Conservation (phyloP, 805 yeast species). For the Monosporozyma aquatica region DNA sequence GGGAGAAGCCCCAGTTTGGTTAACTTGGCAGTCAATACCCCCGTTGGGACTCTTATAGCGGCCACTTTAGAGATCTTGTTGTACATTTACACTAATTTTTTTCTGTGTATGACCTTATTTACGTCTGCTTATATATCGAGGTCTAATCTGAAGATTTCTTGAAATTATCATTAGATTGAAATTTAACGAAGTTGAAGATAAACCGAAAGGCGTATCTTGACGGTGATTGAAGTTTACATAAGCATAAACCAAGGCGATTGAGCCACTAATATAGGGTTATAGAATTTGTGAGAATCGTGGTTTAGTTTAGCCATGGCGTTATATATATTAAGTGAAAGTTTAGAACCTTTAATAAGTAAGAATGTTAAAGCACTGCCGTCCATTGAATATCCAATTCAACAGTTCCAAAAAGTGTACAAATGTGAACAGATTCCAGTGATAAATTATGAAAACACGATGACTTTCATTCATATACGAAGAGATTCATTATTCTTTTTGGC, state of each 20-base stretch:
- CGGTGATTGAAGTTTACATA: too few species aligned
- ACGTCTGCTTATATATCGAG: too few species aligned
- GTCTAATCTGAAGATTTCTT: neutral
- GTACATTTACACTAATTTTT: constrained; percentile 32
- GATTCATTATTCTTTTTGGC: constrained; percentile 21
- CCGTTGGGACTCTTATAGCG: constrained; percentile 23
- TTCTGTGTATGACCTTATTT: too few species aligned
- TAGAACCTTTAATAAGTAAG: constrained; percentile 22
- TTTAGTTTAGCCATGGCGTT: too few species aligned
- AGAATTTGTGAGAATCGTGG: too few species aligned
- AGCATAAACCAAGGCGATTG: too few species aligned
- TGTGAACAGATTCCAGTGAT: constrained; percentile 14
- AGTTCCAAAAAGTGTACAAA: constrained; percentile 16
- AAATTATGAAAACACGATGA: constrained; percentile 1
- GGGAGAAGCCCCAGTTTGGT: neutral
- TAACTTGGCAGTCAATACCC: constrained; percentile 13
- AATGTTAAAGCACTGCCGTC: constrained; percentile 23
- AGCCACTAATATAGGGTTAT: too few species aligned
- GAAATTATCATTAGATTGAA: too few species aligned
- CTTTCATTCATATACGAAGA: constrained; percentile 19
- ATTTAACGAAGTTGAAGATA: too few species aligned
- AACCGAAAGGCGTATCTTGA: too few species aligned
- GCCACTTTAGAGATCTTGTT: constrained; percentile 30
- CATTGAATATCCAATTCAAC: constrained; percentile 11
- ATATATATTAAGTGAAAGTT: constrained; percentile 24